phyloP scores from a whole-genome alignment of 768 basidiomycete genomes.

The Rhodosporidiobolus odoratus region DNA sequence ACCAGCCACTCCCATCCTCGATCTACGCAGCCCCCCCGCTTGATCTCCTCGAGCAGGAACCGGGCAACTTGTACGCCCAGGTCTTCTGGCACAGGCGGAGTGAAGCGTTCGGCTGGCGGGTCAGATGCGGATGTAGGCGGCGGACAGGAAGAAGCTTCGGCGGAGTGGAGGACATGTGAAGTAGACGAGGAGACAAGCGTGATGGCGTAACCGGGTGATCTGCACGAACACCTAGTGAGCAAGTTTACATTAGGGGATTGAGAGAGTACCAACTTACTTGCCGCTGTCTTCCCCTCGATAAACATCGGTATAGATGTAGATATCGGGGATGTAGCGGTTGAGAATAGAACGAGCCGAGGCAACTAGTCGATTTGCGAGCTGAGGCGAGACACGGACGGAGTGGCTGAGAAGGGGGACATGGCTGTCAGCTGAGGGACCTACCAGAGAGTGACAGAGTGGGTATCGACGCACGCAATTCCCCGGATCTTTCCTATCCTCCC shows the following conservation, averaged over 20 bases:
- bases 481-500: conserved; percentile 92
- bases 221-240: conserved; percentile 47
- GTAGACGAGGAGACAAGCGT: conserved; percentile 87
- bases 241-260: not conserved
- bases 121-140: conserved; percentile 46
- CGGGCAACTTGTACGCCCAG: conserved; percentile 76
- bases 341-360: conserved; percentile 85
- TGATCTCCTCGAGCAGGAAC: conserved; percentile 70
- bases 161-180: conserved; percentile 76
- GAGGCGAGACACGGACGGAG: conserved; percentile 91
- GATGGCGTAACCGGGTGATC: conserved; percentile 92
- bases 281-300: conserved; percentile 97
- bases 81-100: conserved; percentile 74
- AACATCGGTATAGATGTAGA: conserved; percentile 95
- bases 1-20: conserved; percentile 79
- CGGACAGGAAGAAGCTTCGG: conserved; percentile 77
- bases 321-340: conserved; percentile 95
- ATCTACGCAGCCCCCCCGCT: conserved; percentile 82
- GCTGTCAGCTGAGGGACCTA: conserved; percentile 3
- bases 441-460: not conserved
- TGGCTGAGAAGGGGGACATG: conserved; percentile 55
- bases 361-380: conserved; percentile 96
- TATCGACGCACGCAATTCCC: conserved; percentile 74
- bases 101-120: not conserved
- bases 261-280: conserved; percentile 59